These are phyloP conservation scores for Annona cherimola DNA, from an alignment of 164 flowering plant genomes.

Conservation along the genomic window DNA sequence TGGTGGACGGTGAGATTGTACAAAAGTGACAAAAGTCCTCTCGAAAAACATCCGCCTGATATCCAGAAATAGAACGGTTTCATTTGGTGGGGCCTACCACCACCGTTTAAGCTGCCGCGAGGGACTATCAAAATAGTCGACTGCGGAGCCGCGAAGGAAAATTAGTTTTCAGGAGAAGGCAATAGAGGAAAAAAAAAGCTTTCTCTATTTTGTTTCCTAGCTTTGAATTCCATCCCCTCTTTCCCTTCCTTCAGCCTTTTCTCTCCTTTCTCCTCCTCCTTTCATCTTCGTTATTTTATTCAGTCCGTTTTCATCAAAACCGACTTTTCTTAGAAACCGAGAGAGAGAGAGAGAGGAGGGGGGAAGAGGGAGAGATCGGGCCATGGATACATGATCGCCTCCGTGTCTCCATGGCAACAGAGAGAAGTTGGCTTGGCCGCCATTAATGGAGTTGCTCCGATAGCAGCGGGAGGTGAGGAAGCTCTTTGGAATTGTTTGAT, in stretches of 20 bases:
- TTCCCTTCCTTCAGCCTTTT: conserved; percentile 8
- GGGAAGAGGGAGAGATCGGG: not conserved
- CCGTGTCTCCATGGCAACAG: conserved; percentile 10
- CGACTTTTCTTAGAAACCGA: conserved; percentile 13
- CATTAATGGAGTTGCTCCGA: conserved; percentile 35
- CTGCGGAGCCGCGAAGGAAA: not conserved
- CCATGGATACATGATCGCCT: conserved; percentile 4
- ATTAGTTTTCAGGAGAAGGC: not conserved
- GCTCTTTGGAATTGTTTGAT: conserved; percentile 21
- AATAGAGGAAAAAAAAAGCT: not conserved
- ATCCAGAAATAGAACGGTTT: not conserved
- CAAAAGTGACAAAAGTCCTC: too few relatives aligned
- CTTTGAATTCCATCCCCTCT: conserved; percentile 32
- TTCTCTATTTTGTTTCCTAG: conserved; percentile 38
- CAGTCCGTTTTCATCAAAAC: conserved; percentile 17
- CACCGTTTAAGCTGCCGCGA: not conserved
- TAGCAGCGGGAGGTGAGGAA: conserved; percentile 12
- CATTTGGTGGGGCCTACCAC: not conserved
- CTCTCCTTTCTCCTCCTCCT: not conserved
- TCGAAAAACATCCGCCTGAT: not conserved
- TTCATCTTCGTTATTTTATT: not conserved
- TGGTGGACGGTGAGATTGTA: too few relatives aligned
- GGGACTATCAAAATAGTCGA: not conserved
- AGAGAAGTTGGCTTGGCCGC: conserved; percentile 25
- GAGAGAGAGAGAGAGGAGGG: too few relatives aligned